Evolutionary conservation across 495 filamentous ascomycete species (phyloP).

Genomic region (Apodospora peruviana): DNA sequence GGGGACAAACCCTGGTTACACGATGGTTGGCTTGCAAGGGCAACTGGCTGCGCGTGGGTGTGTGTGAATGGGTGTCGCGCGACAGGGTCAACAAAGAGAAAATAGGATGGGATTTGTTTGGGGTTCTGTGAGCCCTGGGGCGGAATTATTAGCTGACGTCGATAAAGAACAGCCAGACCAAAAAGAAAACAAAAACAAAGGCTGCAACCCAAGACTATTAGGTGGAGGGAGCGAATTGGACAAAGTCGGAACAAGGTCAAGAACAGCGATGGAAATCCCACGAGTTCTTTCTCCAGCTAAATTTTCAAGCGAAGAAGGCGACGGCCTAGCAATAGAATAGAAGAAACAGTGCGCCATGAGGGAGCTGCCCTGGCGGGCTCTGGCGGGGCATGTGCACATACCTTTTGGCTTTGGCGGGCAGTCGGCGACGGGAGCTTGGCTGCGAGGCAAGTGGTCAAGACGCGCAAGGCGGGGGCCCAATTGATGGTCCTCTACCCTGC

Average conservation of each 20-base stretch:
- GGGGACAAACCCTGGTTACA: background rate
- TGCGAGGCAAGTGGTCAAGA: slow-evolving; percentile 16
- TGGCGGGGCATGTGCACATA: slow-evolving; percentile 26
- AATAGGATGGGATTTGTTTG: background rate
- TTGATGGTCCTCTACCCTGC: slow-evolving; percentile 14
- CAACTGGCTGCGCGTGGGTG: background rate
- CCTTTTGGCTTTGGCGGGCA: slow-evolving; percentile 22
- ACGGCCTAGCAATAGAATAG: slow-evolving; percentile 11
- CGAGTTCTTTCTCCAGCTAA: slow-evolving; percentile 2
- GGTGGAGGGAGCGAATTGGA: background rate
- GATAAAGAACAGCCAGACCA: background rate
- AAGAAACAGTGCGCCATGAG: slow-evolving; percentile 19
- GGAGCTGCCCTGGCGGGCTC: slow-evolving; percentile 8
- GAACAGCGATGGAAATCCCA: background rate
- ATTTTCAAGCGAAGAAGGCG: slow-evolving; percentile 7
- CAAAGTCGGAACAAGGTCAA: background rate
- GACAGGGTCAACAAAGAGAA: background rate
- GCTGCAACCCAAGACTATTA: background rate
- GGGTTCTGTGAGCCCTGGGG: background rate
- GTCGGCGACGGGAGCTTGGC: background rate
- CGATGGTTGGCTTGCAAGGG: background rate
- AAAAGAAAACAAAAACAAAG: background rate
- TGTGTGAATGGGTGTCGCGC: background rate
- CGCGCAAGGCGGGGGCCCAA: slow-evolving; percentile 18
- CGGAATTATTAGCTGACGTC: background rate